Base-by-base conservation (phyloP, 2,329 filamentous ascomycete genomes). In the Pyrenophora teres region DNA sequence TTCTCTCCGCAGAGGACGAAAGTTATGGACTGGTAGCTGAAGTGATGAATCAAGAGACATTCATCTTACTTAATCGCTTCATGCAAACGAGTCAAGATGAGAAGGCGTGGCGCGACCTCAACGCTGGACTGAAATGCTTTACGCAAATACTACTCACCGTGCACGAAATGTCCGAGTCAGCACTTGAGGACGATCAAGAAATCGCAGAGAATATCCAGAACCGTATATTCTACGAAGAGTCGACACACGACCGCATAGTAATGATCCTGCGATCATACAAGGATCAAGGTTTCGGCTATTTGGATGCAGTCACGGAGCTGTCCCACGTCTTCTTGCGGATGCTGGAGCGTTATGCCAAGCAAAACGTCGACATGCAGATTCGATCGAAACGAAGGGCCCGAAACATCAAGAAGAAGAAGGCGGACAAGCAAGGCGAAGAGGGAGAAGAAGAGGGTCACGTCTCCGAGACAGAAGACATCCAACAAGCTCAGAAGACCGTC, bases 151-250 rank as follows among this genome's bases (percentile, higher is more conserved):
- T 96, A 16, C 81, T 96, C 21, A 96, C 92, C 0, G 88, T 97
- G 2, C 92, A 96, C 65, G 90, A 95, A 55, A 97, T 99, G 92
- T 81, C 87, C 1, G 85, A 89, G 40, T 94, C 90, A 1, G 82
- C 84, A 0, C 83, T 90, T 25, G 92, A 97, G 57, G 92, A 97
- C n/a, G 90, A 99, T 61, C 89, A 96, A 68, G 94, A 97, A 64
- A 97, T 99, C 70, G 93, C 94, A 0, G 93, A 99, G 70, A 99
- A 99, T 63, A 97, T 96, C 10, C 85, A 96, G 45, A 95, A 89
- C 65, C 90, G 93, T 55, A 90, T 99, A n/a, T 99, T 99, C 72
- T 99, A 99, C 75, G 94, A 99, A 74, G 92, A 97, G 68, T 85
- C 90, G 0, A 97, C 92, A 0, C 92, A 99, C 67, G 93, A 99